Conservation (phyloP, 2,329 filamentous ascomycete species). For the Penicillium frequentans region DNA sequence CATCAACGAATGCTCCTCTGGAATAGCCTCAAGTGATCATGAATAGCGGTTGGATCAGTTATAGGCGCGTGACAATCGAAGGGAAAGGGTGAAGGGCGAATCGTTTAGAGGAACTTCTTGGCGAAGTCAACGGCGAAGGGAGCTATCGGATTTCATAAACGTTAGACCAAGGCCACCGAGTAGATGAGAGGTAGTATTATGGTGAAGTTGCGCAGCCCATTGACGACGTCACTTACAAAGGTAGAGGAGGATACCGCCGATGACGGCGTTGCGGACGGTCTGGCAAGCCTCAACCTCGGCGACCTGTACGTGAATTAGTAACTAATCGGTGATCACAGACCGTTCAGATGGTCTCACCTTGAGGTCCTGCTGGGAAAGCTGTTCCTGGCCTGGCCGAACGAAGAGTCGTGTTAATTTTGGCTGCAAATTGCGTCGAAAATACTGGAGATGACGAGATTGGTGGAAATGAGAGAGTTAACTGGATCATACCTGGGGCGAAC, state of each 20-base stretch:
- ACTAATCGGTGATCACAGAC: background rate
- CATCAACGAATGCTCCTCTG: constrained; percentile 22
- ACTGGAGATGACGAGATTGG: background rate
- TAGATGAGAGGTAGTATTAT: background rate
- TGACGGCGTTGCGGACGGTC: constrained; percentile 56
- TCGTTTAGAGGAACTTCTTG: constrained; percentile 46
- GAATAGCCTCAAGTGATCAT: background rate
- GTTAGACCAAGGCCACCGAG: background rate
- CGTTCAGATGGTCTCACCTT: constrained; percentile 30
- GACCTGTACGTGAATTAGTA: constrained; percentile 30
- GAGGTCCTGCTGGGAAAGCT: constrained; percentile 48
- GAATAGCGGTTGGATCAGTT: constrained; percentile 2
- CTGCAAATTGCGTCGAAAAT: background rate
- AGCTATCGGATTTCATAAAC: constrained; percentile 29
- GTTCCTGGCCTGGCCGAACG: constrained; percentile 39
- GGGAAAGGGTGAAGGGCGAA: constrained; percentile 5
- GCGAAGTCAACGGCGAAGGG: constrained; percentile 53
- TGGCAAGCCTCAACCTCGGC: constrained; percentile 55
- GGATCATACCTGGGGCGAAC: constrained; percentile 34
- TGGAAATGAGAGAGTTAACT: background rate
- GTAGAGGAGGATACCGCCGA: constrained; percentile 59
- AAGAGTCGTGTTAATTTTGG: background rate
- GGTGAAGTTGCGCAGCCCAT: background rate
- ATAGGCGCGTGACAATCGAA: background rate
- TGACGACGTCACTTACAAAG: constrained; percentile 52